Conservation (phyloP, 2,329 filamentous ascomycete genomes). For the Blastomyces emzantsi region DNA sequence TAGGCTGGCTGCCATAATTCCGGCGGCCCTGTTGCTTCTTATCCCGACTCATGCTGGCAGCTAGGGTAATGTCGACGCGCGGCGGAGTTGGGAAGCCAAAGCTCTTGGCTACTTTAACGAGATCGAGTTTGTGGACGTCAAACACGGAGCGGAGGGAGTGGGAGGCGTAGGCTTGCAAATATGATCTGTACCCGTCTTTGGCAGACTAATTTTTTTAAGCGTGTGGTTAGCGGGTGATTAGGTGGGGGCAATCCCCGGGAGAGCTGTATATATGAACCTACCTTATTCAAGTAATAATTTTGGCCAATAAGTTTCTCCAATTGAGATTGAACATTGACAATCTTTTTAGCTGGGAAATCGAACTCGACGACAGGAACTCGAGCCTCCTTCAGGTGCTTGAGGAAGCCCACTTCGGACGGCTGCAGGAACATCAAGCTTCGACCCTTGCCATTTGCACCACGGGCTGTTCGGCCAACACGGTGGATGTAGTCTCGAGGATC, state of each 20-base stretch:
- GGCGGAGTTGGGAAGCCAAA: slow-evolving; percentile 74
- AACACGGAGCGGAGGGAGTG: slow-evolving; percentile 77
- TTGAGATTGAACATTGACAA: slow-evolving; percentile 81
- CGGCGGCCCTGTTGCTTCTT: slow-evolving; percentile 60
- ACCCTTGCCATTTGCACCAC: slow-evolving; percentile 74
- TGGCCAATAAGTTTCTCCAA: slow-evolving; percentile 88
- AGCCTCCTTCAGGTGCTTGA: slow-evolving; percentile 82
- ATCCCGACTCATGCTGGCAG: slow-evolving; percentile 64
- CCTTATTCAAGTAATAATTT: slow-evolving; percentile 96
- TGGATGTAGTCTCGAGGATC: slow-evolving; percentile 89
- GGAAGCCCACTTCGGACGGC: slow-evolving; percentile 83
- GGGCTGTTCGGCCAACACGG: slow-evolving; percentile 86
- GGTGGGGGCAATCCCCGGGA: too few relatives aligned
- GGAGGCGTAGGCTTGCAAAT: slow-evolving; percentile 89
- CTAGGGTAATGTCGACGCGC: slow-evolving; percentile 67
- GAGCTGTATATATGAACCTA: slow-evolving; percentile 24
- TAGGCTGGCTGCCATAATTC: slow-evolving; percentile 70
- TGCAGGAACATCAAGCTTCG: slow-evolving; percentile 88
- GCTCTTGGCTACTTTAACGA: slow-evolving; percentile 74
- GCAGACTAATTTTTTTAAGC: slow-evolving; percentile 40
- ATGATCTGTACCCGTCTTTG: slow-evolving; percentile 71
- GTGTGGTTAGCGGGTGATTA: background rate
- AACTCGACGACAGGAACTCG: slow-evolving; percentile 93
- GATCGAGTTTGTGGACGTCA: slow-evolving; percentile 70
- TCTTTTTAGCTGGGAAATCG: slow-evolving; percentile 86